phyloP scores from a whole-genome alignment of 352 stramenopile genomes.

The Pythium chondricola region DNA sequence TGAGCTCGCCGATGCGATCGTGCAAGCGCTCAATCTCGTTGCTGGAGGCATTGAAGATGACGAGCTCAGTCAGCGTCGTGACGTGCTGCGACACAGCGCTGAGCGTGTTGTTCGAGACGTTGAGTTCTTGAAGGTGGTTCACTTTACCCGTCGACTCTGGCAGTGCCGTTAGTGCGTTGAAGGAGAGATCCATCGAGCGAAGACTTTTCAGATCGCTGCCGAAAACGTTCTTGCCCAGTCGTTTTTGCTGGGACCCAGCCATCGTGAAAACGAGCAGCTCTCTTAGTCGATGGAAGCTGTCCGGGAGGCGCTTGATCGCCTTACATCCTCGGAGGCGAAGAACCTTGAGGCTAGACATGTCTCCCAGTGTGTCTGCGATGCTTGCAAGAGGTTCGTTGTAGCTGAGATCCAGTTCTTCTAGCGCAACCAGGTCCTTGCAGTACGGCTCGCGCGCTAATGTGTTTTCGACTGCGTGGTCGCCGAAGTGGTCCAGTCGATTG shows the following conservation, averaged over 20 bases:
- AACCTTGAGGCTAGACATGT: slow-evolving; percentile 26
- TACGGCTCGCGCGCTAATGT: slow-evolving; percentile 10
- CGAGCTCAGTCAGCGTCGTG: slow-evolving; percentile 10
- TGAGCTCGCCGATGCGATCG: slow-evolving; percentile 29
- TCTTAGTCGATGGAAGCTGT: slow-evolving; percentile 32
- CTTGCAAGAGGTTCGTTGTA: slow-evolving; percentile 32
- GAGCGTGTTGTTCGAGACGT: slow-evolving; percentile 13
- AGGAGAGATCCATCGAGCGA: slow-evolving; percentile 32
- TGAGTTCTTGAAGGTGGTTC: slow-evolving; percentile 11
- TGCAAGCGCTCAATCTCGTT: slow-evolving; percentile 22
- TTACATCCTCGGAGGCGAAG: slow-evolving; percentile 36
- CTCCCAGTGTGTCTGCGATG: slow-evolving; percentile 31
- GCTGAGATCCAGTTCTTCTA: slow-evolving; percentile 51
- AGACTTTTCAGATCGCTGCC: slow-evolving; percentile 24
- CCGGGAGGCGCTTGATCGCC: slow-evolving; percentile 31
- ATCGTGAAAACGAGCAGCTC: slow-evolving; percentile 35
- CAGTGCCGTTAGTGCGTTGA: slow-evolving; percentile 35
- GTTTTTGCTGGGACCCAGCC: slow-evolving; percentile 38
- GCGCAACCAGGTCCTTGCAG: slow-evolving; percentile 26
- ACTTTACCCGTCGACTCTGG: slow-evolving; percentile 13
- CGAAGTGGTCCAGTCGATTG: slow-evolving; percentile 42
- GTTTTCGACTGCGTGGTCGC: slow-evolving; percentile 13
- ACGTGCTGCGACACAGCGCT: slow-evolving; percentile 6
- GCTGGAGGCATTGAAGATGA: slow-evolving; percentile 10
- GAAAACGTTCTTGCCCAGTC: slow-evolving; percentile 45